Conservation (phyloP, 148 eudicot genomes). For the Silene latifolia region DNA sequence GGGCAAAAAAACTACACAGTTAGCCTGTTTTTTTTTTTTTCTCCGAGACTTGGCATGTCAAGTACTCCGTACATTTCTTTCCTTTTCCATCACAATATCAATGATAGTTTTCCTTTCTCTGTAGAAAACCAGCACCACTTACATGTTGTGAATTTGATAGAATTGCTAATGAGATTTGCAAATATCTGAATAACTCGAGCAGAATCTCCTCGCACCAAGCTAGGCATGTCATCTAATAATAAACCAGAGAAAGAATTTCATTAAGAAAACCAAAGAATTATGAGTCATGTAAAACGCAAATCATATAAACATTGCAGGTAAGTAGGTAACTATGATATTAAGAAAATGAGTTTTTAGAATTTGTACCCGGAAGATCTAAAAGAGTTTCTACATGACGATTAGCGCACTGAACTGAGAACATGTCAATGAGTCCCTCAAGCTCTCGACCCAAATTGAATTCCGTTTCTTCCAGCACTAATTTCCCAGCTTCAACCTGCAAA, state of each 20-base stretch:
- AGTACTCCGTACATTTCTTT: background rate
- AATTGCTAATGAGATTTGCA: conserved; percentile 92
- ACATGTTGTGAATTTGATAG: conserved; percentile 93
- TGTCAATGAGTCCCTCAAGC: conserved; percentile 93
- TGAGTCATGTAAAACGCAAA: no score
- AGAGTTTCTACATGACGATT: conserved; percentile 85
- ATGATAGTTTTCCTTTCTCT: background rate
- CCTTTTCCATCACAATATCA: background rate
- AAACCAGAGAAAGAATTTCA: background rate
- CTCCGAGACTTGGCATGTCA: background rate
- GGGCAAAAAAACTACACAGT: background rate
- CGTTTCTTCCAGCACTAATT: conserved; percentile 79
- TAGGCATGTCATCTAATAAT: conserved; percentile 88
- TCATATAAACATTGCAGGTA: background rate
- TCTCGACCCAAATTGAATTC: conserved; percentile 89
- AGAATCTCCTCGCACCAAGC: conserved; percentile 83
- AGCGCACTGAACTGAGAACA: conserved; percentile 94
- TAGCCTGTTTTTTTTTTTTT: background rate
- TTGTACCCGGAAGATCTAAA: conserved; percentile 81
- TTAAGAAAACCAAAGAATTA: background rate
- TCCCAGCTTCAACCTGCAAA: conserved; percentile 89
- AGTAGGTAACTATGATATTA: background rate
- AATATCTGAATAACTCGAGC: conserved; percentile 90
- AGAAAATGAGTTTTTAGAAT: background rate
- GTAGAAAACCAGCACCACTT: conserved; percentile 20